Percentiles rank a stretch among this genome's conserved stretches.
Evolutionary conservation across 2,329 filamentous ascomycete genomes (phyloP).

Genomic region (Graphiopsis chlorocephala): DNA sequence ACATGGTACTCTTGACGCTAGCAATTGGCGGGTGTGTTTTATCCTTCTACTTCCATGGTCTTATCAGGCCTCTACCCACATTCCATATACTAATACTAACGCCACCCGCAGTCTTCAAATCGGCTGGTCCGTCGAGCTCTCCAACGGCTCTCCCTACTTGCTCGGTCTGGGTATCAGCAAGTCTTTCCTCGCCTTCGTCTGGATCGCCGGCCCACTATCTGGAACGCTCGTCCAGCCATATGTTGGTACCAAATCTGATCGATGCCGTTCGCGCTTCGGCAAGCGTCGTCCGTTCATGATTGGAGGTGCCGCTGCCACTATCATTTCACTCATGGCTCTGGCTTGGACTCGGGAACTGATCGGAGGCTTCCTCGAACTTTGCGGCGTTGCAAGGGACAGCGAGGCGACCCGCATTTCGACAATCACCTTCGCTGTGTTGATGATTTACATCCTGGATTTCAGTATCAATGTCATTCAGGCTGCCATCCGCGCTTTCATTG

Average conservation of each 20-base stretch:
- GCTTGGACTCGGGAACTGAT: constrained; percentile 57
- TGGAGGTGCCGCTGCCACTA: constrained; percentile 48
- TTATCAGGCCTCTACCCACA: neutral
- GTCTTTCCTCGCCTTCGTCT: constrained; percentile 51
- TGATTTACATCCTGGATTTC: constrained; percentile 90
- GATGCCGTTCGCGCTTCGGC: constrained; percentile 47
- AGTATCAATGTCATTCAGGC: constrained; percentile 96
- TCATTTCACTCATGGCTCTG: constrained; percentile 49
- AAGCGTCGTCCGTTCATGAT: constrained; percentile 54
- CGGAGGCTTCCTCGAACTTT: constrained; percentile 61
- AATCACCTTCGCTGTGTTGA: constrained; percentile 76
- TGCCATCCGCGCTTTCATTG: constrained; percentile 84
- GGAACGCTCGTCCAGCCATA: constrained; percentile 55
- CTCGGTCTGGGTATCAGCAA: constrained; percentile 53
- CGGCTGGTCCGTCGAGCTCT: constrained; percentile 92
- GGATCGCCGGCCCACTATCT: constrained; percentile 56
- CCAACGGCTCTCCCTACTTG: constrained; percentile 72
- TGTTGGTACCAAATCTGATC: constrained; percentile 54
- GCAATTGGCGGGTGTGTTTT: constrained; percentile 67
- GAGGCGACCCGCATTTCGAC: constrained; percentile 61
- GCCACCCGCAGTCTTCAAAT: constrained; percentile 67
- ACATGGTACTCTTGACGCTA: constrained; percentile 80
- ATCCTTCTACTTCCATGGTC: neutral
- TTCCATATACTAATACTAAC: neutral
- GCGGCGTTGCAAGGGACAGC: constrained; percentile 67